Evolutionary conservation across 2,329 filamentous ascomycete genomes (phyloP).

Genomic region (Mycosphaerelloides madeirae): DNA sequence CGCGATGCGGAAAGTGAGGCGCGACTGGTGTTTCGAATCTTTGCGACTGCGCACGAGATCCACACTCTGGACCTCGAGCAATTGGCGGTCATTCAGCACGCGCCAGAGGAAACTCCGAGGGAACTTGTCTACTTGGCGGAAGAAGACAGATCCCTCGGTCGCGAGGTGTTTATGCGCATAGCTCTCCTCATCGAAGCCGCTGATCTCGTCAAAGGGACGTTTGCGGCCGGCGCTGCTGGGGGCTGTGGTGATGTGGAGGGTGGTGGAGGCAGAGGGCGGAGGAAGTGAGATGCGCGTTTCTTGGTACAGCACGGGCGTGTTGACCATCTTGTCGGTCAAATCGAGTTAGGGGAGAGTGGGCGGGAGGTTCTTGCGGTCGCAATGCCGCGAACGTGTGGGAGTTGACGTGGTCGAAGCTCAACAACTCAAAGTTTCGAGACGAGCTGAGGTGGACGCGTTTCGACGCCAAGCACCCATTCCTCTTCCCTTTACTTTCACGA

Average conservation of each 20-base stretch:
- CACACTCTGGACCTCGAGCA: constrained; percentile 76
- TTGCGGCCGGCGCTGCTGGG: constrained; percentile 37
- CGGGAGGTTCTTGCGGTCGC: too few species aligned
- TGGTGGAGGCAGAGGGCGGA: constrained; percentile 43
- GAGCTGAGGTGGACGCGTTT: not conserved
- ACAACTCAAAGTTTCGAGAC: too few species aligned
- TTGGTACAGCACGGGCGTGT: constrained; percentile 28
- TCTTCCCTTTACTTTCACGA: not conserved
- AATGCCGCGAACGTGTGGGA: too few species aligned
- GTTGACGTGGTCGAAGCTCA: too few species aligned
- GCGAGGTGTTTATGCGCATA: constrained; percentile 73
- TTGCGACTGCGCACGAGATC: constrained; percentile 65
- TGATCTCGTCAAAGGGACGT: constrained; percentile 36
- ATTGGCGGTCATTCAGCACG: constrained; percentile 70
- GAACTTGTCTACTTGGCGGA: constrained; percentile 67
- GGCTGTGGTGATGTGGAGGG: constrained; percentile 62
- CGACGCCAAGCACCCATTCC: not conserved
- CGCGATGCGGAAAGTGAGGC: constrained; percentile 69
- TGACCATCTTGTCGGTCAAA: not conserved
- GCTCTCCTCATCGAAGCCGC: constrained; percentile 61
- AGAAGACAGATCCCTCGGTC: constrained; percentile 75
- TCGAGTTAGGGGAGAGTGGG: too few species aligned
- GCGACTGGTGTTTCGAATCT: constrained; percentile 27
- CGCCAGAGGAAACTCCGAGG: constrained; percentile 90
- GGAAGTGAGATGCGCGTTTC: constrained; percentile 25